Evolutionary conservation across 371 early-diverging fungal species (phyloP).

Genomic region (Amoeboaphelidium protococcarum): DNA sequence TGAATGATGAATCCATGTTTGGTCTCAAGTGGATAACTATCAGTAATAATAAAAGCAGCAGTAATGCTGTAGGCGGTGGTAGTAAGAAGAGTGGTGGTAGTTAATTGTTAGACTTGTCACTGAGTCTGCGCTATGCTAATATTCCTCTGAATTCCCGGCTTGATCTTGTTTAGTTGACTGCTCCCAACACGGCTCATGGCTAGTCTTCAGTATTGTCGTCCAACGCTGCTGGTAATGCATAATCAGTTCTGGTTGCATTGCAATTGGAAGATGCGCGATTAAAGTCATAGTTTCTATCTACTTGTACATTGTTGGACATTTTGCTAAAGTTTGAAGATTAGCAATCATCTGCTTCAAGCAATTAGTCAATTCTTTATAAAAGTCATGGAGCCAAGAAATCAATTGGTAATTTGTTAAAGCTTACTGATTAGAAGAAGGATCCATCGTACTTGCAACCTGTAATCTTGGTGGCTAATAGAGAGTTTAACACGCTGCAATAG

Average conservation of each 20-base stretch:
- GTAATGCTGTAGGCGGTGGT: no score
- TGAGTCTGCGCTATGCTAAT: background rate
- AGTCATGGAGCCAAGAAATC: background rate
- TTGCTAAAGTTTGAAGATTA: background rate
- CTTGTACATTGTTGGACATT: background rate
- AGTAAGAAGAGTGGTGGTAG: no score
- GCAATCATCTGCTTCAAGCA: background rate
- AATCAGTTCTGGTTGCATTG: background rate
- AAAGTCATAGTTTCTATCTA: background rate
- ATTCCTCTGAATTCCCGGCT: background rate
- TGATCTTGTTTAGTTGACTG: background rate
- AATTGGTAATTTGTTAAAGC: background rate
- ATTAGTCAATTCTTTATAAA: no score
- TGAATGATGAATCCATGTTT: no score
- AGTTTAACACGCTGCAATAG: constrained; percentile 4
- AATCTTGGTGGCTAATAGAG: background rate
- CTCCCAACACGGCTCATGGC: no score
- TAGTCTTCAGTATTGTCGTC: background rate
- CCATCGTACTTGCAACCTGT: background rate
- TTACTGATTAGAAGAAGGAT: background rate
- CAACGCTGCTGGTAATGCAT: background rate
- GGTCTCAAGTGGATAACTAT: no score
- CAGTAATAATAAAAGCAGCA: no score
- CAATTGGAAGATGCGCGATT: background rate
- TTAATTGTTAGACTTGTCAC: background rate